phyloP scores from a whole-genome alignment of 257 asterid species.

The Solanum sparsipilum region DNA sequence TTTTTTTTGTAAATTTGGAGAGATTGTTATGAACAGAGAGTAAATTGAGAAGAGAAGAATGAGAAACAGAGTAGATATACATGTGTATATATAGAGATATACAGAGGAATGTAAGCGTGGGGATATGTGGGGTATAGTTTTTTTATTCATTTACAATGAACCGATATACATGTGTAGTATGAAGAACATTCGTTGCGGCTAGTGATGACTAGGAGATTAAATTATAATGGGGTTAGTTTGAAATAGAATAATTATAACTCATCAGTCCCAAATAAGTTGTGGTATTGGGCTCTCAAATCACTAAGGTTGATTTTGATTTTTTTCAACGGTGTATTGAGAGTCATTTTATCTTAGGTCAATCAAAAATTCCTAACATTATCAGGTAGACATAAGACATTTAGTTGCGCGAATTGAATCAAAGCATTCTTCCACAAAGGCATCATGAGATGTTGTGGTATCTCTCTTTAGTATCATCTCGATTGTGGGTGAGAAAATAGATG shows the following conservation, averaged over 20 bases:
- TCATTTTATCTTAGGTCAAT: no score
- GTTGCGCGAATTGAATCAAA: no score
- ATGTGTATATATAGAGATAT: neutral
- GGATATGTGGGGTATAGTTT: neutral
- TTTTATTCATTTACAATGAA: no score
- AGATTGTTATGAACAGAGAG: neutral
- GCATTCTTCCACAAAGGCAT: neutral
- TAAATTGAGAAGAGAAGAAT: neutral
- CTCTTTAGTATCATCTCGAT: neutral
- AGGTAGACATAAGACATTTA: neutral
- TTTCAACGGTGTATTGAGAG: accelerated
- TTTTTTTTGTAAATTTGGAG: neutral
- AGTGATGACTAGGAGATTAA: neutral
- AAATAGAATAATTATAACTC: neutral
- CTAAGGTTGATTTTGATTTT: accelerated
- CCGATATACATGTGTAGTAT: neutral
- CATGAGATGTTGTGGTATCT: neutral
- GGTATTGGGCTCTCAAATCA: accelerated
- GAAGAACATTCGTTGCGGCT: neutral
- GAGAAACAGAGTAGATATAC: neutral
- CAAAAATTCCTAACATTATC: no score
- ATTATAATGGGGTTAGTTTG: neutral
- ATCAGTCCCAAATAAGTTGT: neutral
- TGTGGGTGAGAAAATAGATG: no score
- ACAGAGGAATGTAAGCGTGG: neutral